These are phyloP conservation scores for Trichoderma erinaceum DNA, from an alignment of 495 filamentous ascomycete species.

Conservation along the genomic window DNA sequence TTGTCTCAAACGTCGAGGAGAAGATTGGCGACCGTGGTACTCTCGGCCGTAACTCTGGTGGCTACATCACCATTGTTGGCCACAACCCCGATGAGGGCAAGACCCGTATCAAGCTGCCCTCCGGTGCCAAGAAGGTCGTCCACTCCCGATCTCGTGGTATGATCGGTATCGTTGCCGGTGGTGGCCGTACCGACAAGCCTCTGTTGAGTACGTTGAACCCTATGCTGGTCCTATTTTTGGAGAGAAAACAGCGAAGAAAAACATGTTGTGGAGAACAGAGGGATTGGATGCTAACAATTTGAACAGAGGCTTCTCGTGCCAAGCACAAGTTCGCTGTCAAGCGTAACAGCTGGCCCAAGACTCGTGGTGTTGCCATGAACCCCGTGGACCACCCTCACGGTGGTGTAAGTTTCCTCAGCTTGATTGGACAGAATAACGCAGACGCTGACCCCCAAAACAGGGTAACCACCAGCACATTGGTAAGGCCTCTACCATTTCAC, in stretches of 20 bases:
- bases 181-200: slow-evolving; percentile 99
- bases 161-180: slow-evolving; percentile 98
- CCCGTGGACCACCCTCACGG: slow-evolving; percentile 99
- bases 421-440: neutral
- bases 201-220: slow-evolving; percentile 62
- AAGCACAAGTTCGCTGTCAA: slow-evolving; percentile 99
- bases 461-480: slow-evolving; percentile 99
- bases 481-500: slow-evolving; percentile 98
- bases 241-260: neutral
- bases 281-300: slow-evolving; percentile 20
- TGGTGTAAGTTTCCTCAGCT: slow-evolving; percentile 43
- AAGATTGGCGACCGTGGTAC: slow-evolving; percentile 94
- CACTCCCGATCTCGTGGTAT: slow-evolving; percentile 87
- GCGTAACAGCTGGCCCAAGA: slow-evolving; percentile 99
- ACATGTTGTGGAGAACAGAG: neutral
- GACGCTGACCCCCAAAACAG: slow-evolving; percentile 41
- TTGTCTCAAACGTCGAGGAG: slow-evolving; percentile 98
- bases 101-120: slow-evolving; percentile 98
- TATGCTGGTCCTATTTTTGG: neutral
- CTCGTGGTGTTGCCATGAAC: slow-evolving; percentile 99
- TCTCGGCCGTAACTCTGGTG: slow-evolving; percentile 92
- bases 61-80: slow-evolving; percentile 98
- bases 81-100: slow-evolving; percentile 99
- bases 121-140: slow-evolving; percentile 98
- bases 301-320: slow-evolving; percentile 85